Evolutionary conservation across 2,329 filamentous ascomycete species (phyloP), one percentile per base, ranked within the genome.

Genomic region (Diaporthe vexans): DNA sequence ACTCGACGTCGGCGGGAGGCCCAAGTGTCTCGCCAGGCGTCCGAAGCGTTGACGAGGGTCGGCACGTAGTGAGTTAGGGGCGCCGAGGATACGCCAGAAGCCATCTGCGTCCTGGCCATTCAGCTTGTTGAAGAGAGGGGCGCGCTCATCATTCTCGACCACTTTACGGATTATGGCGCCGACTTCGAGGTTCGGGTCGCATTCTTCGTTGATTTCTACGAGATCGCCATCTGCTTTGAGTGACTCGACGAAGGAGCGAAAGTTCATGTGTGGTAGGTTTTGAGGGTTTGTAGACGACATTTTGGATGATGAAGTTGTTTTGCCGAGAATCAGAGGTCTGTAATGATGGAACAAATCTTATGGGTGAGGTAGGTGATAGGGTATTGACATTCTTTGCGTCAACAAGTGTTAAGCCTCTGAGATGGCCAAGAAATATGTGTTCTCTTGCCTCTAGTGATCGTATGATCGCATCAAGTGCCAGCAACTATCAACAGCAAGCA

Each of bases 71-170:
- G 81, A 82, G 4, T 78, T 84, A 0, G 86, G 83, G 0, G 83
- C 84, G 29, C 86, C 87, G 6, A 89, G 81, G 29, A 88, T 88
- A 13, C 86, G 81, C 75, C 81, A 89, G 0, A 89, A 79, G 11
- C 87, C 87, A 52, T 87, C 77, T 43, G 84, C 77, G 35, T 84
- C 77, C 6, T 80, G 79, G 1, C 87, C 87, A 70, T 84, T 87
- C 71, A 89, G 73, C 35, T 88, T 89, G 79, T 88, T 86, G 82
- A 89, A 88, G 0, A 89, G 82, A 0, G 87, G 87, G 1, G 87
- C 87, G 67, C 86, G 86, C 72, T 83, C 84, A 57, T 86, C 77
- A 0, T 80, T 83, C 74, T 89, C 87, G 74, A 82, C 84, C 11
- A 85, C 86, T 19, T 78, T 80, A 5, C 87, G 82, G 5, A 85